These are phyloP conservation scores for Tolypocladium album DNA, from an alignment of 2,329 filamentous ascomycete genomes.

Conservation along the genomic window DNA sequence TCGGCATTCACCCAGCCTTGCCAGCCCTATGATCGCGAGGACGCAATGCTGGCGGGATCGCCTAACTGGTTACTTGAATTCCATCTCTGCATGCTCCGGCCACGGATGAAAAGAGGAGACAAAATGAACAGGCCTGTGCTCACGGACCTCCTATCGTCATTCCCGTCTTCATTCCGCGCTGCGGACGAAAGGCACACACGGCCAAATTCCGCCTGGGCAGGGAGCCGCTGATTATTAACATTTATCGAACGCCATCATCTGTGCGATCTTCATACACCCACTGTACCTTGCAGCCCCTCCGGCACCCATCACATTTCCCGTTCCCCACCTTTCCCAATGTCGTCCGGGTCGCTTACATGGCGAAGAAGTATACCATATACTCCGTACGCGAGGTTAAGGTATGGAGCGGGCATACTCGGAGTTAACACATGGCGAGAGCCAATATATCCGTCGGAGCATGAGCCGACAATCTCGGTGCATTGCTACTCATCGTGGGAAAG, in stretches of 20 bases:
- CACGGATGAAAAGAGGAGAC: background rate
- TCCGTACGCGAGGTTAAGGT: no score
- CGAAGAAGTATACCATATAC: no score
- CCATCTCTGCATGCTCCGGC: no score
- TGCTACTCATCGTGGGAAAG: background rate
- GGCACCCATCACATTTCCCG: background rate
- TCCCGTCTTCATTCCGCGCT: background rate
- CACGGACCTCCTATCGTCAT: background rate
- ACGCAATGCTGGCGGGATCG: background rate
- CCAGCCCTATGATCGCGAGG: background rate
- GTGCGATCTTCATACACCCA: background rate
- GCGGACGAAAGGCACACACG: background rate
- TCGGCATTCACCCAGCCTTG: background rate
- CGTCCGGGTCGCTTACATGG: background rate
- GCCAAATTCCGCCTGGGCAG: background rate
- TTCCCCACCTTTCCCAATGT: background rate
- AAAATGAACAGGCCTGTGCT: background rate
- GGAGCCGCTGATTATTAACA: background rate
- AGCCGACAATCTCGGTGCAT: background rate
- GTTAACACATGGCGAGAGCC: background rate
- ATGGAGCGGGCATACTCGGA: no score
- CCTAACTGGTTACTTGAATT: background rate
- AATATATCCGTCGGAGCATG: background rate
- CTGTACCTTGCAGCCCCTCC: background rate
- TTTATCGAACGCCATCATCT: background rate